Evolutionary conservation across 257 asterid genomes (phyloP), one percentile per base, ranked within the genome.

Genomic region (Agastache rugosa): DNA sequence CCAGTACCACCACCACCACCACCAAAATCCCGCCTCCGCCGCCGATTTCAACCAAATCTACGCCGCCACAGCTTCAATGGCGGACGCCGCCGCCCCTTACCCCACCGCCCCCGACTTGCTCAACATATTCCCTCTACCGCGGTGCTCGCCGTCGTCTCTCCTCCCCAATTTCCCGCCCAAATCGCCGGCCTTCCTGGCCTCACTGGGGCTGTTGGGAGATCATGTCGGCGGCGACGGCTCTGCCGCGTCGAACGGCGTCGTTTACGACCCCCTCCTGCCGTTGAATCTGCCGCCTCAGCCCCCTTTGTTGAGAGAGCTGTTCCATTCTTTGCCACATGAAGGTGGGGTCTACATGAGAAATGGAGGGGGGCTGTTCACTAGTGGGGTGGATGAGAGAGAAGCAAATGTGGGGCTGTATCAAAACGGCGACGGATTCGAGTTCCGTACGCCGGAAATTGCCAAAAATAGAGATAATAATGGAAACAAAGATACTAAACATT

Each of bases 261-360:
- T 79, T 3, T 94, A 84, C 61, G 99, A 94, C 67, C 92, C 98
- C 15, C 60, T 86, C 42, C 74, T 94, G 65, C 98, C 96, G 22
- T 68, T 91, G 76, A 89, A 82, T 67, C 90, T 90, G 2, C 88
- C 88, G 0, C 96, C 95, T 34, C 97, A 90, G 78, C 97, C 98
- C 6, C 96, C 98, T 6, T 68, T 88, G 71, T 20, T 90, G 68
- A 85, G 92, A 63, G 99, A 94, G 81, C 71, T 94, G 60, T 86
- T 94, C 44, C 93, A 90, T 25, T 79, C 96, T 67, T 63, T 93
- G 17, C 93, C 97, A 0, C 78, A 89, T 69, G 93, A 82, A 14
- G 72, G 87, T 2, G 70, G 70, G 27, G 16, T 62, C 12, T 65
- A 65, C 56, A 6, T 55, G 0, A 17, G 25, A 20, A 51, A 17